Evolutionary conservation across 176 grass and related monocot genomes (phyloP).

Genomic region (Cenchrus americanus): DNA sequence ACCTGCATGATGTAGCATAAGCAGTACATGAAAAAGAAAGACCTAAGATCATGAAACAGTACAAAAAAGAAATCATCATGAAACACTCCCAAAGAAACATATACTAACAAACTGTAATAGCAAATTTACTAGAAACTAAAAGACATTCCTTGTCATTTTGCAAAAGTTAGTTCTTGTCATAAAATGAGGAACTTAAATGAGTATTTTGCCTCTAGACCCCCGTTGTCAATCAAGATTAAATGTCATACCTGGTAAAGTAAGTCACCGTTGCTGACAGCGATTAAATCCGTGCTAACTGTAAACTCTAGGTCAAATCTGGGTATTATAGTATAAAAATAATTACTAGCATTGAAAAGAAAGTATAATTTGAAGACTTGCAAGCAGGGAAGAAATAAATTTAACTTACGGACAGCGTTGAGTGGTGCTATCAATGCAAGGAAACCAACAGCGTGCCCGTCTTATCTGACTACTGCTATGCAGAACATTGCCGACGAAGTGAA

Average conservation of each 20-base stretch:
- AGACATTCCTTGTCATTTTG: constrained; percentile 5
- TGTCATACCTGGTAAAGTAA: constrained; percentile 92
- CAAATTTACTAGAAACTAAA: background rate
- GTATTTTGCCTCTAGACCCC: background rate
- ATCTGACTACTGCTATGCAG: constrained; percentile 81
- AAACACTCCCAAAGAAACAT: background rate
- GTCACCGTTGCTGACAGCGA: constrained; percentile 91
- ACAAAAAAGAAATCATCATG: background rate
- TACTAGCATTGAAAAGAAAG: constrained; percentile 35
- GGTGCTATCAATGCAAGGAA: constrained; percentile 85
- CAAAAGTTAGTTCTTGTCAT: constrained; percentile 17
- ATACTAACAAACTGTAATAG: background rate
- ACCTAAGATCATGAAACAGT: constrained; percentile 39
- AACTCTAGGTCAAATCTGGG: constrained; percentile 97
- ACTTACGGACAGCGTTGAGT: constrained; percentile 80
- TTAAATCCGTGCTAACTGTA: constrained; percentile 75
- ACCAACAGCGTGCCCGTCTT: constrained; percentile 81
- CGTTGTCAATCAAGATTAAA: constrained; percentile 25
- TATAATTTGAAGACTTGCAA: constrained; percentile 38
- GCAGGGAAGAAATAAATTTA: constrained; percentile 28
- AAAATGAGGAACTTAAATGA: constrained; percentile 14
- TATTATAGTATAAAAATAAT: constrained; percentile 16
- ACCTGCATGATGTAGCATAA: constrained; percentile 63
- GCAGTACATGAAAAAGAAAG: constrained; percentile 29
- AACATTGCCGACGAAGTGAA: constrained; percentile 77